Evolutionary conservation across 2,329 filamentous ascomycete genomes (phyloP).

Genomic region (Trichoderma sp.): DNA sequence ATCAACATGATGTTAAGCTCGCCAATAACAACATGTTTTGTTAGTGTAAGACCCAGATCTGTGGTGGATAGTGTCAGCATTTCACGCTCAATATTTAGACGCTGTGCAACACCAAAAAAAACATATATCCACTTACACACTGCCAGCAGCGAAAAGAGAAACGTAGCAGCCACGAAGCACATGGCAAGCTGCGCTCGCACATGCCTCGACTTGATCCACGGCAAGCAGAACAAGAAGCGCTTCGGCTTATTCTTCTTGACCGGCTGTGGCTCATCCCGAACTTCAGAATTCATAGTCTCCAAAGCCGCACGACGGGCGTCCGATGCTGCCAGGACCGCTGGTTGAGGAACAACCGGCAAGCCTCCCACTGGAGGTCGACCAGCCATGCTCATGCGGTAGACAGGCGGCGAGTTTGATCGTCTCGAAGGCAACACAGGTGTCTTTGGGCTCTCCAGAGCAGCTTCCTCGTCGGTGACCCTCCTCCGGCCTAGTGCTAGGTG

Average conservation of each 20-base stretch:
- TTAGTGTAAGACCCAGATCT: conserved; percentile 75
- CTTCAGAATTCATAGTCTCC: not conserved
- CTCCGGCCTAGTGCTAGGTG: conserved; percentile 26
- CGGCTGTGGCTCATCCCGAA: not conserved
- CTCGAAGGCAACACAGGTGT: conserved; percentile 41
- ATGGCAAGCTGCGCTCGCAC: conserved; percentile 58
- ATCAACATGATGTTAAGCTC: conserved; percentile 81
- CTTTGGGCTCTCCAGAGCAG: conserved; percentile 46
- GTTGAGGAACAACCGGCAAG: not conserved
- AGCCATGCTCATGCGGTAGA: not conserved
- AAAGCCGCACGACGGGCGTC: not conserved
- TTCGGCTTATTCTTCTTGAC: conserved; percentile 31
- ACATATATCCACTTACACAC: conserved; percentile 60
- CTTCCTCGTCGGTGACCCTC: conserved; percentile 26
- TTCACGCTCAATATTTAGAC: not conserved
- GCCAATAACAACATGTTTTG: conserved; percentile 61
- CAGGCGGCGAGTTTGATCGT: not conserved
- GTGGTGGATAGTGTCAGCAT: not conserved
- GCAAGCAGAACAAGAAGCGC: conserved; percentile 56
- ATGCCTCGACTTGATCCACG: conserved; percentile 55
- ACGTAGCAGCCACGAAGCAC: conserved; percentile 65
- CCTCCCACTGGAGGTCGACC: not conserved
- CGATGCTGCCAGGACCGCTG: not conserved
- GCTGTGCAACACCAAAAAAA: not conserved
- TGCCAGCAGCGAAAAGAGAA: conserved; percentile 59